Conservation (phyloP, 139 green algal species). For the Micractinium conductrix region DNA sequence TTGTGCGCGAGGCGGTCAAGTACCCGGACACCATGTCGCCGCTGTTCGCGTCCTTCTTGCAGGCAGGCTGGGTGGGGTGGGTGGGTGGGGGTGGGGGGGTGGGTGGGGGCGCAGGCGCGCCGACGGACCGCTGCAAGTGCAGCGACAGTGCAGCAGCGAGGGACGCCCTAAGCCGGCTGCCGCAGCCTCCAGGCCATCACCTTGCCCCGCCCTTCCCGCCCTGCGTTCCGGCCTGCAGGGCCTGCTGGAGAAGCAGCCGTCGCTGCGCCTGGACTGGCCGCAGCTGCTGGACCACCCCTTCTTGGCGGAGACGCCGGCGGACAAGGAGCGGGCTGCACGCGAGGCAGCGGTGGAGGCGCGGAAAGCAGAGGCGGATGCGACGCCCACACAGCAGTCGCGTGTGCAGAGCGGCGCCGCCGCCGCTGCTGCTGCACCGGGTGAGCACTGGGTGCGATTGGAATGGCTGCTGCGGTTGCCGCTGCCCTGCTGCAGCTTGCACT, state of each 20-base stretch:
- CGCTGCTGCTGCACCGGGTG: neutral
- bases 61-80: no score
- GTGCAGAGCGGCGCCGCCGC: neutral
- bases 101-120: no score
- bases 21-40: conserved; percentile 89
- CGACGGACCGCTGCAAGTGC: no score
- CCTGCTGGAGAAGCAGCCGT: conserved; percentile 94
- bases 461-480: no score
- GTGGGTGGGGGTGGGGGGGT: no score
- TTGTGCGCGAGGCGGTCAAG: conserved; percentile 92
- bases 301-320: conserved; percentile 72
- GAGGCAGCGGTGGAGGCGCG: conserved; percentile 47
- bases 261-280: conserved; percentile 90
- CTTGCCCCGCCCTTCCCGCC: no score
- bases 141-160: neutral
- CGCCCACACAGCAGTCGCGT: conserved; percentile 30
- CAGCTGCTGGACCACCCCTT: conserved; percentile 95
- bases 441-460: no score
- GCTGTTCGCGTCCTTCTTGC: conserved; percentile 93
- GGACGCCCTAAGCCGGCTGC: no score
- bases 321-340: conserved; percentile 56
- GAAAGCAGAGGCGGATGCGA: neutral
- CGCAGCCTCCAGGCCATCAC: no score
- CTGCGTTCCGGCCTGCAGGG: conserved; percentile 58
- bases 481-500: no score